A percentile compares a stretch with the other conserved stretches of the same genome.
phyloP scores from a whole-genome alignment of 2,329 filamentous ascomycete genomes.

The Aspergillus eucalypticola region DNA sequence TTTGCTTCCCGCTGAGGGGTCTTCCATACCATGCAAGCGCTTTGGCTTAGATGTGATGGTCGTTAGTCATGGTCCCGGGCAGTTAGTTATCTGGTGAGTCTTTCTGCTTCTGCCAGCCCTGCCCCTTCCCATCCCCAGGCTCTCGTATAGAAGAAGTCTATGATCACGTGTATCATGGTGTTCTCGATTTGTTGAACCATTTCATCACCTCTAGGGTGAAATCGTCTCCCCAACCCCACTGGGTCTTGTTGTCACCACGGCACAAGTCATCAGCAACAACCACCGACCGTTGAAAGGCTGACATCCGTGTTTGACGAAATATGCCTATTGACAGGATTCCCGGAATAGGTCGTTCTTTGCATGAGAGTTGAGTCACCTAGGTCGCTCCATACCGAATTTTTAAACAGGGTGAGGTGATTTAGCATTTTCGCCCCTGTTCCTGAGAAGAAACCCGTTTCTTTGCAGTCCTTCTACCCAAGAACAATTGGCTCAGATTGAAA shows the following conservation, averaged over 20 bases:
- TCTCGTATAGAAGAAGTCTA: background rate
- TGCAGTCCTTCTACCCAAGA: background rate
- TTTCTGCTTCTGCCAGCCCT: background rate
- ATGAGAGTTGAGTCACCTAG: background rate
- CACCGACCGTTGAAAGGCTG: background rate
- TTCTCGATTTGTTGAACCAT: background rate
- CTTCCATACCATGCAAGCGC: background rate
- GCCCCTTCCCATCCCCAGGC: background rate
- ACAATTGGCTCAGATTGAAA: background rate
- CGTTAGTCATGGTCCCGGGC: background rate
- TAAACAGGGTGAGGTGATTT: background rate
- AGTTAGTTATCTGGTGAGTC: background rate
- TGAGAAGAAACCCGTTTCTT: background rate
- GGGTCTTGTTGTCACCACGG: background rate
- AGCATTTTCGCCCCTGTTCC: background rate
- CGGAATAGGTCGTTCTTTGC: background rate
- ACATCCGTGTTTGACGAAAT: background rate
- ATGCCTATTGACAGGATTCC: background rate
- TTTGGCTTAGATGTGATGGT: slow-evolving; percentile 1
- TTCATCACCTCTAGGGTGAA: background rate
- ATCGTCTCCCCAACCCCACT: background rate
- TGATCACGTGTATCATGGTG: background rate
- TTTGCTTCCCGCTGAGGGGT: slow-evolving; percentile 1
- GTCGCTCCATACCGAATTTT: background rate
- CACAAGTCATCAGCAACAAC: background rate